Conservation (phyloP, 495 filamentous ascomycete genomes). For the Aspergillus leporis region DNA sequence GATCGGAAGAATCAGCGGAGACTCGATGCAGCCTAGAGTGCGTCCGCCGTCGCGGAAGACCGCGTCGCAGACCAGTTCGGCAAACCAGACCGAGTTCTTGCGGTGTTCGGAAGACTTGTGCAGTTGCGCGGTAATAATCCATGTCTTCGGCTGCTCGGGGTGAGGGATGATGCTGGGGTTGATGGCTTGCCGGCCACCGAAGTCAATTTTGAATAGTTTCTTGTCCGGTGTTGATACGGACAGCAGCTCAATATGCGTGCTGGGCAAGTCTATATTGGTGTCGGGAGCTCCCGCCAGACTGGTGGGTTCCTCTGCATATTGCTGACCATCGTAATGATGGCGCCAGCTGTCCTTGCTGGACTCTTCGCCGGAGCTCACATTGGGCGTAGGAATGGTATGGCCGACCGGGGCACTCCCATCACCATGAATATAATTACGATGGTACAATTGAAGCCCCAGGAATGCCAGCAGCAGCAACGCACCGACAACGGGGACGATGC, state of each 20-base stretch:
- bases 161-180: slow-evolving; percentile 59
- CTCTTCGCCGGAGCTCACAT: background rate
- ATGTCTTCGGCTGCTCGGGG: slow-evolving; percentile 40
- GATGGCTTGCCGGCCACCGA: slow-evolving; percentile 34
- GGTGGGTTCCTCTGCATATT: background rate
- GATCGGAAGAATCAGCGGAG: slow-evolving; percentile 40
- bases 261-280: slow-evolving; percentile 16
- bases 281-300: background rate
- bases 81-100: slow-evolving; percentile 22
- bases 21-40: slow-evolving; percentile 37
- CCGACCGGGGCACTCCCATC: background rate
- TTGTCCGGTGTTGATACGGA: slow-evolving; percentile 41
- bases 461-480: background rate
- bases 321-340: background rate
- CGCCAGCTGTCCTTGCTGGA: background rate
- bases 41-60: slow-evolving; percentile 34
- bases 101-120: slow-evolving; percentile 12
- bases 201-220: slow-evolving; percentile 45
- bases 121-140: slow-evolving; percentile 48
- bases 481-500: background rate
- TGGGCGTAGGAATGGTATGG: background rate
- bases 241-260: slow-evolving; percentile 34
- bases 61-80: slow-evolving; percentile 49
- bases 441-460: background rate
- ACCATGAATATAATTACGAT: background rate